A percentile compares a stretch with the other conserved stretches of the same genome.
Evolutionary conservation across 2,329 filamentous ascomycete genomes (phyloP).

Genomic region (Colletotrichum noveboracense): DNA sequence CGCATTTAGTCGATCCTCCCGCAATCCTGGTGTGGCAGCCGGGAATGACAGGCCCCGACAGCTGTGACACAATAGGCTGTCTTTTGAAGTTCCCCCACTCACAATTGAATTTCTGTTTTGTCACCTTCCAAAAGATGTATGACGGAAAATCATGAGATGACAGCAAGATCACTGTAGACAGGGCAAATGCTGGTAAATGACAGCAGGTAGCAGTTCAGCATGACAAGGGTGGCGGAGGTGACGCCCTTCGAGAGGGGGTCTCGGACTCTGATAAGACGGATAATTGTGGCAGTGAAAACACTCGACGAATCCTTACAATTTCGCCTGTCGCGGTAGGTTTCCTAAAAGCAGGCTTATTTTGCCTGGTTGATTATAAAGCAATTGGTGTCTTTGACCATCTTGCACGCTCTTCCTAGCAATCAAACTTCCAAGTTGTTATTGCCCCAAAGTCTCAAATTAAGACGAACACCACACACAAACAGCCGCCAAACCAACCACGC

Average conservation of each 20-base stretch:
- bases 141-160: not conserved
- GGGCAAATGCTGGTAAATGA: not conserved
- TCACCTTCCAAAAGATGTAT: rapidly evolving
- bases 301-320: not conserved
- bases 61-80: not conserved
- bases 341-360: not conserved
- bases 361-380: not conserved
- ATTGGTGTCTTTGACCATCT: not conserved
- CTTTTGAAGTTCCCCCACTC: not conserved
- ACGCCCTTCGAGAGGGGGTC: not conserved
- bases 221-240: not conserved
- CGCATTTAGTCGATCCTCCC: not conserved
- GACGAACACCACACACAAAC: not conserved
- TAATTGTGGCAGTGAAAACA: not conserved
- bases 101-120: not conserved
- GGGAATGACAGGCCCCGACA: not conserved
- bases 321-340: not conserved
- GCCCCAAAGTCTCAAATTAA: not conserved
- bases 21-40: not conserved
- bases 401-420: not conserved
- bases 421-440: not conserved
- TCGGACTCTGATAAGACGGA: not conserved
- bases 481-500: not conserved
- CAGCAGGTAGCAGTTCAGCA: not conserved
- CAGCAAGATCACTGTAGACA: not conserved